A percentile compares a stretch with the other conserved stretches of the same genome.
phyloP scores from a whole-genome alignment of 2,329 filamentous ascomycete genomes.

The Xylariaceae sp. region DNA sequence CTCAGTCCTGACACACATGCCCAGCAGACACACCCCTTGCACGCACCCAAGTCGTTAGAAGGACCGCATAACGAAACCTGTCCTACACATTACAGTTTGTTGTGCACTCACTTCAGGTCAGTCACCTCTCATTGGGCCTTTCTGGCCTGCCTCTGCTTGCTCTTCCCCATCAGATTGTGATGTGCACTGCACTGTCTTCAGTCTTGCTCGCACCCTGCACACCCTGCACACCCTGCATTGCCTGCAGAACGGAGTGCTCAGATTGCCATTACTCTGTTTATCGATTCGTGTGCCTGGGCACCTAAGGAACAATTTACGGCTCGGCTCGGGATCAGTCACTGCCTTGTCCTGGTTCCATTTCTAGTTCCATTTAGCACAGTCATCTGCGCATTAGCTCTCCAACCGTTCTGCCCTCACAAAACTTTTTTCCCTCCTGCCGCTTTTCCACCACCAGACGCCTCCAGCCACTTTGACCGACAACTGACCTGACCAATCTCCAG shows the following conservation, averaged over 20 bases:
- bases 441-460: slow-evolving; percentile 7
- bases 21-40: neutral
- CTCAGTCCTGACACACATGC: slow-evolving; percentile 6
- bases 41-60: neutral
- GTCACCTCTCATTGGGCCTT: neutral
- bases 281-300: neutral
- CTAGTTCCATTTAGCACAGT: slow-evolving; percentile 11
- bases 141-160: neutral
- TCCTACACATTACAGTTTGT: neutral
- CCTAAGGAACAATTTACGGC: slow-evolving; percentile 17
- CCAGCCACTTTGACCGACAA: slow-evolving; percentile 1
- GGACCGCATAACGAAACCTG: neutral
- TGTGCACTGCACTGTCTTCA: neutral
- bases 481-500: no score
- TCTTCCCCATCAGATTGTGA: neutral
- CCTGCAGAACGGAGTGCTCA: neutral
- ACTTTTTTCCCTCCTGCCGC: slow-evolving; percentile 14
- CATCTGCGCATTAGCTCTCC: slow-evolving; percentile 17
- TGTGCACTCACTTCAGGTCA: neutral
- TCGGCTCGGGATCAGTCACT: slow-evolving; percentile 16
- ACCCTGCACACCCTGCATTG: neutral
- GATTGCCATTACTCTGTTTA: neutral
- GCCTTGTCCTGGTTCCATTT: slow-evolving; percentile 16
- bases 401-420: slow-evolving; percentile 17
- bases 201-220: neutral